Percentiles rank a stretch among this genome's conserved stretches.
phyloP scores from a whole-genome alignment of 768 basidiomycete species.

The Calocera cornea region DNA sequence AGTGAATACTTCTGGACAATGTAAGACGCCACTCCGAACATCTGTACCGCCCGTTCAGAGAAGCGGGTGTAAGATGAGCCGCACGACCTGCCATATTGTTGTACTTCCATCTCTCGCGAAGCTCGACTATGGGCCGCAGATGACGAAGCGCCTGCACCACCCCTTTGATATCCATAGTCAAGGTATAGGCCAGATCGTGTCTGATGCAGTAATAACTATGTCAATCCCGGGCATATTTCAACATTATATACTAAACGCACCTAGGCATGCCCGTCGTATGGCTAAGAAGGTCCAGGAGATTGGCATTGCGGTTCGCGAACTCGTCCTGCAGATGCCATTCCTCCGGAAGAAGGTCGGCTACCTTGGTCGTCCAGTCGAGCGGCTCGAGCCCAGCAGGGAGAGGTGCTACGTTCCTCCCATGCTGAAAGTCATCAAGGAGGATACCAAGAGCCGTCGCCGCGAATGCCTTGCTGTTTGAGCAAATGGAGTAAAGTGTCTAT shows the following conservation, averaged over 20 bases:
- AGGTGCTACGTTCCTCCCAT: not conserved
- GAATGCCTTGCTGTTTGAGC: constrained; percentile 9
- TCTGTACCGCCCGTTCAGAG: constrained; percentile 17
- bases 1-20: constrained; percentile 26
- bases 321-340: constrained; percentile 33
- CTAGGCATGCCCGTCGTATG: constrained; percentile 31
- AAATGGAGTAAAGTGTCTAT: not conserved
- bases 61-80: not conserved
- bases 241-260: no score
- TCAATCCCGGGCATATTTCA: no score
- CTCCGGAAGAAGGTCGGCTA: constrained; percentile 12
- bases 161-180: constrained; percentile 19
- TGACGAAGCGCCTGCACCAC: constrained; percentile 19
- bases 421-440: constrained; percentile 7
- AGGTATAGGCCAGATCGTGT: constrained; percentile 25
- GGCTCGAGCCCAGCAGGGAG: not conserved
- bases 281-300: constrained; percentile 28
- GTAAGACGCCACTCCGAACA: constrained; percentile 28
- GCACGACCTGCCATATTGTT: constrained; percentile 25
- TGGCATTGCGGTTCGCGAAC: constrained; percentile 28
- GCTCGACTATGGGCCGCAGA: constrained; percentile 24
- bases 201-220: no score
- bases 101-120: constrained; percentile 29
- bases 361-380: constrained; percentile 3
- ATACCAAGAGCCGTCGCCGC: constrained; percentile 1